These are phyloP conservation scores for Leccinum obscurum DNA, from an alignment of 768 basidiomycete genomes.

Conservation along the genomic window DNA sequence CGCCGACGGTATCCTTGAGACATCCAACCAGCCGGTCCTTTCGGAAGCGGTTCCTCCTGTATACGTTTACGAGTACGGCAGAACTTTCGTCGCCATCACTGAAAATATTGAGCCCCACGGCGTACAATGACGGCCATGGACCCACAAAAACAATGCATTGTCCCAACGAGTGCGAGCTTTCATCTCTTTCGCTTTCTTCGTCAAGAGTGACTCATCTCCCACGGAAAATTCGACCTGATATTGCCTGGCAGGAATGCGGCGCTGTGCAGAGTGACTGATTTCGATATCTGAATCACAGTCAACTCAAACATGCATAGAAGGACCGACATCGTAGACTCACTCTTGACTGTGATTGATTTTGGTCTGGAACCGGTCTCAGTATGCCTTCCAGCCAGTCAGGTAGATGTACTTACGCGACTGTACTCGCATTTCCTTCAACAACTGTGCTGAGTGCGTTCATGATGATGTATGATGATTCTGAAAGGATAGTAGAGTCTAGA, in stretches of 20 bases:
- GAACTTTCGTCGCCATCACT: too few species aligned
- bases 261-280: too few species aligned
- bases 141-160: too few species aligned
- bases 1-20: too few species aligned
- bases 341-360: background rate
- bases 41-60: too few species aligned
- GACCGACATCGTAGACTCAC: background rate
- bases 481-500: too few species aligned
- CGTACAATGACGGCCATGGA: too few species aligned
- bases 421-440: background rate
- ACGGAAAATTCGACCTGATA: background rate
- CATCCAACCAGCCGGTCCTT: too few species aligned
- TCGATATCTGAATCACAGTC: too few species aligned
- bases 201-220: background rate
- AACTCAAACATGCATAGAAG: background rate
- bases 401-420: background rate
- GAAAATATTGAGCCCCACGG: too few species aligned
- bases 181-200: background rate
- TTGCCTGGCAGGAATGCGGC: background rate
- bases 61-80: too few species aligned
- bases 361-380: background rate
- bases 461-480: background rate
- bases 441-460: background rate
- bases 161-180: background rate
- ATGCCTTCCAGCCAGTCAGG: background rate